Base-by-base conservation (phyloP, 2,329 filamentous ascomycete genomes). In the Colletotrichum endophyticum region DNA sequence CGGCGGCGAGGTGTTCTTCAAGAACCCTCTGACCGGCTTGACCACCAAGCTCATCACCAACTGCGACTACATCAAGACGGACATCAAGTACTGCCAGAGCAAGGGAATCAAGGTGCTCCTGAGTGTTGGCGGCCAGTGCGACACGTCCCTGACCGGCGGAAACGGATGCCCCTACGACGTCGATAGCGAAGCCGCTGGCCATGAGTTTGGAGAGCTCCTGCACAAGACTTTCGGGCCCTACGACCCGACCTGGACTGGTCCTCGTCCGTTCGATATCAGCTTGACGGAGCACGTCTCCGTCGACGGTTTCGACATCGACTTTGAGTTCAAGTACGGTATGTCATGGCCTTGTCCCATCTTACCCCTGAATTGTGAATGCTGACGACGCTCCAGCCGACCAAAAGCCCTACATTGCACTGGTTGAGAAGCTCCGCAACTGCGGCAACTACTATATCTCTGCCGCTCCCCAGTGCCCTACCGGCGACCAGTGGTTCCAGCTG, bases 221-320 rank as follows among this genome's bases (percentile, higher is more conserved):
- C 84, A 85, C 78, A 79, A 80, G 11, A 83, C 84, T 22, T 87
- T 85, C 70, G 86, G 86, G 32, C 85, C 85, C 8, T 82, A 83
- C 59, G 59, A 83, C n/a, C 9, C 79, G 3, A 49, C 28, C 19
- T 86, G 81, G 79, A 75, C 73, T 4, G 81, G 84, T 3, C 84
- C 86, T 56, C 84, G 86, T 63, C 86, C 86, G 6, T 87, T 88
- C 59, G 86, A 86, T 66, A 62, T 73, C 66, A 80, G 75, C 59
- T 66, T 70, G 8, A 79, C 78, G 15, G 76, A 80, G 22, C 80
- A 81, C 76, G 80, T 77, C 56, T 71, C 80, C 12, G 79, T 88
- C 63, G 85, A 88, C 72, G 87, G 87, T 53, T 88, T 87, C 72
- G 85, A 87, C 75, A 84, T 88, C 77, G 86, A 88, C 69, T 81